These are phyloP conservation scores for Populus nigra DNA, from an alignment of 345 rosid species.

Conservation along the genomic window DNA sequence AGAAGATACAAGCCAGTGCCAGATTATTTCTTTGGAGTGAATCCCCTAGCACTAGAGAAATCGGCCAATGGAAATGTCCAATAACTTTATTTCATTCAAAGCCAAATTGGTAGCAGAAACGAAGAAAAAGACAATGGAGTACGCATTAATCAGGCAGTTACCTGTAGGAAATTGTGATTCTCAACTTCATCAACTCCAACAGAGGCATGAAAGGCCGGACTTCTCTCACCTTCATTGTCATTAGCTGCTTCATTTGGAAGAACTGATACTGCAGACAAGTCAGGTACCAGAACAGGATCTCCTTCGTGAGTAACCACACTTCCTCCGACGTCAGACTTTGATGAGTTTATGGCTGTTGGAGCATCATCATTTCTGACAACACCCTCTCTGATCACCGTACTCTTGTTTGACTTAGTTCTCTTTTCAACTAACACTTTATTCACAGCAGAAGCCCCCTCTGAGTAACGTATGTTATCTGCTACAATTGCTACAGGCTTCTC, in stretches of 20 bases:
- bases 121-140: neutral
- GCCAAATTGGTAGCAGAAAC: neutral
- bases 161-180: slow-evolving; percentile 40
- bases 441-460: slow-evolving; percentile 21
- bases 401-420: slow-evolving; percentile 9
- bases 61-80: neutral
- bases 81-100: slow-evolving; percentile 7
- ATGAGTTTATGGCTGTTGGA: neutral
- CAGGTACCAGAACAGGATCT: slow-evolving; percentile 67
- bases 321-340: slow-evolving; percentile 22
- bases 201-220: slow-evolving; percentile 25
- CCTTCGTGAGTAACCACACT: slow-evolving; percentile 37
- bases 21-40: neutral
- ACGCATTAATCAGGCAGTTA: slow-evolving; percentile 46
- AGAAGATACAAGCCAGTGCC: slow-evolving; percentile 21
- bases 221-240: slow-evolving; percentile 20
- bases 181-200: slow-evolving; percentile 31
- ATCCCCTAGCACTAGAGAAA: slow-evolving; percentile 7
- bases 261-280: slow-evolving; percentile 38
- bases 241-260: slow-evolving; percentile 23
- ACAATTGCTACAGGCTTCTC: slow-evolving; percentile 27
- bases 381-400: neutral
- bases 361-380: slow-evolving; percentile 13
- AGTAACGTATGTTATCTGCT: slow-evolving; percentile 38
- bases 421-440: slow-evolving; percentile 20